Evolutionary conservation across 1,139 yeast species (phyloP), one percentile per base, ranked within the genome.

Genomic region (Arxiozyma telluris): DNA sequence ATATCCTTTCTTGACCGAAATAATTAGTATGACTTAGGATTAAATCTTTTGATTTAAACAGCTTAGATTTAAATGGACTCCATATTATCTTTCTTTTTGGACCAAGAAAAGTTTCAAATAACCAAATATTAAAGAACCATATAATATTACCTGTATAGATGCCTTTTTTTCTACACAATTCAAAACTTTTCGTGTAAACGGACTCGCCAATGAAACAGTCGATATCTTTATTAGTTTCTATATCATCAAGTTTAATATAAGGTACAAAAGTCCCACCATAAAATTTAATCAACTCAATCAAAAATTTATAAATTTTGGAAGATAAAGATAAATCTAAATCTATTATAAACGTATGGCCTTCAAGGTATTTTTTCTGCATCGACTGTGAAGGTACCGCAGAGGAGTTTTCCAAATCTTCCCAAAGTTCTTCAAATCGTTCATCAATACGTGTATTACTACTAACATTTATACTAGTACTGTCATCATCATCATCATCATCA

Each of bases 1-100:
- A 91, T 22, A 74, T 71, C 46, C 98, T 74, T 0, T 96, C 86
- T 61, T 86, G 94, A 0, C 97, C 97, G 25, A 87, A 80, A 65
- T 87, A 90, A 62, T 88, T 88, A 0, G 97, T 84, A 6, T 88
- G 79, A 4, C 90, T 78, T 11, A 89, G 79, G 17, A 75, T 71
- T 47, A 81, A 69, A 18, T 77, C 75, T 25, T 73, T 71, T 76
- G 11, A 74, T 80, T 12, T 77, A 70, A 39, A 88, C 60, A 2
- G 82, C 82, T 17, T 69, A 68, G 46, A 63, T 1, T 86, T 88
- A n/a, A 76, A 71, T 0, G 98, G 97, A 62, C 82, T 82, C 62
- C 86, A 90, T 15, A 90, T 73, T 42, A 90, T 69, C 56, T 78
- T 81, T 3, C 71, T 69, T 12, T 69, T 64, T 0, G 96, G 96